phyloP scores from a whole-genome alignment of 371 early-diverging fungal species.

The Cokeromyces recurvatus region DNA sequence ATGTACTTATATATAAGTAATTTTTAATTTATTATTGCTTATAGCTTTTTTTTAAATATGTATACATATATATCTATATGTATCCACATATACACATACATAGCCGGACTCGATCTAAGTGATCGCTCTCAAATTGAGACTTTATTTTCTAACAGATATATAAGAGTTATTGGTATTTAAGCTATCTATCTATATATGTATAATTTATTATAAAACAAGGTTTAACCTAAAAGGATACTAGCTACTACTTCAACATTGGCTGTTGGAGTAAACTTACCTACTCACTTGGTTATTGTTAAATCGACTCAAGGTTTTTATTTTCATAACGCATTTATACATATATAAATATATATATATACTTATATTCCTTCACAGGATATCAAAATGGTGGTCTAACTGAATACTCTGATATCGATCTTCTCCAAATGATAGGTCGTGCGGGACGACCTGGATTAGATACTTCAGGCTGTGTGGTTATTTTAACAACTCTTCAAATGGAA shows the following conservation, averaged over 20 bases:
- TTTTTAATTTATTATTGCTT: no score
- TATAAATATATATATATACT: not conserved
- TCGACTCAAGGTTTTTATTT: conserved; percentile 52
- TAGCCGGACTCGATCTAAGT: conserved; percentile 58
- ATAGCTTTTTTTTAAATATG: no score
- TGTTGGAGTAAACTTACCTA: conserved; percentile 92
- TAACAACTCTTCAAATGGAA: conserved; percentile 59
- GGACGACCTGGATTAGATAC: conserved; percentile 87
- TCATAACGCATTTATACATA: not conserved
- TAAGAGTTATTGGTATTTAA: conserved; percentile 65
- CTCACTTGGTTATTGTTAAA: conserved; percentile 85
- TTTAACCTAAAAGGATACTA: no score
- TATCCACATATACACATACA: no score
- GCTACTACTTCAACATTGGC: conserved; percentile 88
- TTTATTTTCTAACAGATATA: conserved; percentile 49
- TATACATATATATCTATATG: no score
- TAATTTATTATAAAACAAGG: no score
- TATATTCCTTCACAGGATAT: conserved; percentile 46
- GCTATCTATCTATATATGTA: no score
- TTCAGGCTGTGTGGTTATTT: conserved; percentile 70
- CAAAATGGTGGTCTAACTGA: conserved; percentile 52
- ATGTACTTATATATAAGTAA: not conserved
- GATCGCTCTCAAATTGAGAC: conserved; percentile 69
- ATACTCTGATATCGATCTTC: conserved; percentile 66
- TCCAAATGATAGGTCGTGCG: conserved; percentile 94